phyloP scores from a whole-genome alignment of 768 basidiomycete genomes.

The Suillus decipiens region DNA sequence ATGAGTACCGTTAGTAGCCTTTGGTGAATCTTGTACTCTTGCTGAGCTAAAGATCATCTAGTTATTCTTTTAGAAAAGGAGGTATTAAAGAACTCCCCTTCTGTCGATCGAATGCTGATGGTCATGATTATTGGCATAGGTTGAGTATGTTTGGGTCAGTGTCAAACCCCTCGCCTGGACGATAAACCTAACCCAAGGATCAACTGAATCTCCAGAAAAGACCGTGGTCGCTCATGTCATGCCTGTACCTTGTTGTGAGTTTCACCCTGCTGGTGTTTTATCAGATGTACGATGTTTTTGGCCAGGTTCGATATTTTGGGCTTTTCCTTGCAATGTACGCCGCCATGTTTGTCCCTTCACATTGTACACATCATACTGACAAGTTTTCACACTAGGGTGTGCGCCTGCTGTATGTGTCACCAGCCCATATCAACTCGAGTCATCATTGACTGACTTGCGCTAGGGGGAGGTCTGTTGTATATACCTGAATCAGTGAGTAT shows the following conservation, averaged over 20 bases:
- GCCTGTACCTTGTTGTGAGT: constrained; percentile 3
- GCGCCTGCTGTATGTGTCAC: constrained; percentile 3
- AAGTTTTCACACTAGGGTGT: not conserved
- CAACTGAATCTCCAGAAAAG: not conserved
- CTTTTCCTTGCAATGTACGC: constrained; percentile 5
- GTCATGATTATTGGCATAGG: not conserved
- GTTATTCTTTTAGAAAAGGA: constrained; percentile 1
- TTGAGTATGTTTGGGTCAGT: constrained; percentile 5
- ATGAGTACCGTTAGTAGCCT: constrained; percentile 5
- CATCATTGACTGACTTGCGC: not conserved
- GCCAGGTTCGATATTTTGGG: constrained; percentile 3
- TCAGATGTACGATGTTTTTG: not conserved
- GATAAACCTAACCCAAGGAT: not conserved
- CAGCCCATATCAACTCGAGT: not conserved
- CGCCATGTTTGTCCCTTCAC: not conserved
- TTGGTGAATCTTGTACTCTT: not conserved
- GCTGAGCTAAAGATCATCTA: not conserved
- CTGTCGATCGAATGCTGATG: not conserved
- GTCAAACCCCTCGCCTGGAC: not conserved
- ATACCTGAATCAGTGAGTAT: constrained; percentile 3
- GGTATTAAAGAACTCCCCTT: not conserved
- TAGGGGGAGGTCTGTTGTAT: constrained; percentile 8
- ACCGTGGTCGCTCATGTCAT: constrained; percentile 2
- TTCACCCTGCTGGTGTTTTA: not conserved
- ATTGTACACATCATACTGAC: not conserved